Percentiles rank a stretch among this genome's conserved stretches.
Conservation (phyloP, 352 stramenopile species). For the Phytopythium aichiense region DNA sequence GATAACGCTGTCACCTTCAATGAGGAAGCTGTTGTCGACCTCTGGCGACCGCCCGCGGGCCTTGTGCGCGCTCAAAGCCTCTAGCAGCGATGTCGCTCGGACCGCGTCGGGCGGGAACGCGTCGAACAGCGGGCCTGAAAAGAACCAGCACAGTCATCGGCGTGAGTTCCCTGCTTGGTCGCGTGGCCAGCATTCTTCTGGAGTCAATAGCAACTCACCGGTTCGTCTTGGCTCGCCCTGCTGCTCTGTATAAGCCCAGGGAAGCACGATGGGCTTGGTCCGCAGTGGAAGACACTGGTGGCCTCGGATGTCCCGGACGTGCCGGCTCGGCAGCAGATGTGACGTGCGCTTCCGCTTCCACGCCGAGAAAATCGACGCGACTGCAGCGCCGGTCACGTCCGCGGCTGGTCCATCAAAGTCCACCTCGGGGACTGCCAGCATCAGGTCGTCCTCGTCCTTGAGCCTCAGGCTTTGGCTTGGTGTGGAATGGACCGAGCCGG, state of each 20-base stretch:
- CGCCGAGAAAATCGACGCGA: conserved; percentile 33
- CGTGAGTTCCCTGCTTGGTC: background rate
- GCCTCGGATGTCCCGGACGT: conserved; percentile 32
- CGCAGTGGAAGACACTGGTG: conserved; percentile 45
- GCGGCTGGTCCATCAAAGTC: background rate
- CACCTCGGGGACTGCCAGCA: background rate
- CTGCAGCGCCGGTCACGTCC: background rate
- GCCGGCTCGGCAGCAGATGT: conserved; percentile 31
- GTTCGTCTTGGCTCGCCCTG: background rate
- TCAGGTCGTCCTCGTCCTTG: conserved; percentile 1
- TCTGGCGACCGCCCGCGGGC: background rate
- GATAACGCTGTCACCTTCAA: background rate
- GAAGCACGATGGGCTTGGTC: conserved; percentile 32
- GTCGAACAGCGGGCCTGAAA: conserved; percentile 22
- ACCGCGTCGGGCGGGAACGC: conserved; percentile 21
- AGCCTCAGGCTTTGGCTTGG: background rate
- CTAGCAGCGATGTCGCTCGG: conserved; percentile 33
- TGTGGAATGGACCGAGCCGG: background rate
- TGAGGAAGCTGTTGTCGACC: background rate
- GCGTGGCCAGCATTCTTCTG: too few species aligned
- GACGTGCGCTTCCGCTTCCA: conserved; percentile 58
- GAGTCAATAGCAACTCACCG: background rate
- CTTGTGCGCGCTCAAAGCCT: conserved; percentile 19
- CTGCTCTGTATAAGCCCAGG: conserved; percentile 20
- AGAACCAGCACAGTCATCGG: background rate